Evolutionary conservation across 257 asterid species (phyloP).

Genomic region (Capsicum chinense): DNA sequence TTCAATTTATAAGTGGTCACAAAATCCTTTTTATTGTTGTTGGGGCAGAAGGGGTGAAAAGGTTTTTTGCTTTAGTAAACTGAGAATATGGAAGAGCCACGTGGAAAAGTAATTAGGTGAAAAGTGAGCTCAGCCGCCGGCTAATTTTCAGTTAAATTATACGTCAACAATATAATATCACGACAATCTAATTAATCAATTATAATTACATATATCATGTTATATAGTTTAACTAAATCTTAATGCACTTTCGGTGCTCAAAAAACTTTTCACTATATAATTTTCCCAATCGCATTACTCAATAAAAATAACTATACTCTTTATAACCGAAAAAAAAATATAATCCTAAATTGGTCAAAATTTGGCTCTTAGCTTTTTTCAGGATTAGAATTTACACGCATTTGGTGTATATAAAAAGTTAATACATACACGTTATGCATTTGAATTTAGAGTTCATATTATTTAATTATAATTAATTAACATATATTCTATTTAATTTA

Average conservation of each 20-base stretch:
- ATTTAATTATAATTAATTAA: too few relatives aligned
- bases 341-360: not conserved
- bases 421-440: too few relatives aligned
- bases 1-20: too few relatives aligned
- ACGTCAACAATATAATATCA: not conserved
- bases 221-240: not conserved
- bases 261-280: not conserved
- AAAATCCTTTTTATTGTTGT: too few relatives aligned
- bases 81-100: not conserved
- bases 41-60: not conserved
- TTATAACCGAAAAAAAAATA: not conserved
- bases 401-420: too few relatives aligned
- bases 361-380: not conserved
- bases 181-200: not conserved
- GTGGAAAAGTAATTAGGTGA: constrained; percentile 17
- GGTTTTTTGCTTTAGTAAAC: not conserved
- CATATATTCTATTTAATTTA: too few relatives aligned
- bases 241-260: not conserved
- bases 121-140: constrained; percentile 20
- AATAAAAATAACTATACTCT: too few relatives aligned
- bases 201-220: not conserved
- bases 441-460: too few relatives aligned
- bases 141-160: not conserved
- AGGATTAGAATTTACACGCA: too few relatives aligned
- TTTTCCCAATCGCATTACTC: too few relatives aligned